Conservation (phyloP, 1,284 basidiomycete species). For the Pisolithus thermaeus region DNA sequence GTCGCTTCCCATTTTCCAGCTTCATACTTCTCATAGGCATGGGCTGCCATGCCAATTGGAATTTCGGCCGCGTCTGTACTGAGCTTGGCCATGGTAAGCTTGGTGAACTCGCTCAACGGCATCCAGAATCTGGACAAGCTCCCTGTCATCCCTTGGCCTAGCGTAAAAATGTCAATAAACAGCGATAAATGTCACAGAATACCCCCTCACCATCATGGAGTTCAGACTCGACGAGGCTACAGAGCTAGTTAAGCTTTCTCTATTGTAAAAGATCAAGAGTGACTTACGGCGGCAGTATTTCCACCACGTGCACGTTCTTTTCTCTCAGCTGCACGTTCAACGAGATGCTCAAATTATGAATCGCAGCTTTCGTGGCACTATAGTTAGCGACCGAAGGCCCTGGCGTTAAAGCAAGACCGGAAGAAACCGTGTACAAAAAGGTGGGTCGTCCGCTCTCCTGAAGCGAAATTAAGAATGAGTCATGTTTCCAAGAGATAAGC, state of each 20-base stretch:
- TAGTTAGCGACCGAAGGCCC: conserved; percentile 42
- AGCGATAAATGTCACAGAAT: neutral
- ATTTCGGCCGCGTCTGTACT: conserved; percentile 39
- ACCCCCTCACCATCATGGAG: conserved; percentile 52
- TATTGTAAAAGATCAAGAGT: neutral
- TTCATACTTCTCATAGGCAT: conserved; percentile 26
- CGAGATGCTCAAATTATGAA: conserved; percentile 50
- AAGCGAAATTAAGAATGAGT: neutral
- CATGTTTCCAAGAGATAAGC: conserved; percentile 7
- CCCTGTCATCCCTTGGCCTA: conserved; percentile 49
- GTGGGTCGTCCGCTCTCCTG: conserved; percentile 36
- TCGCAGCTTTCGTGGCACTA: conserved; percentile 55
- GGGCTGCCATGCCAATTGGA: conserved; percentile 27
- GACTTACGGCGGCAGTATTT: conserved; percentile 57
- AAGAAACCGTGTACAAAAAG: conserved; percentile 50
- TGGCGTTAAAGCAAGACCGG: conserved; percentile 45
- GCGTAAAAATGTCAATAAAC: neutral
- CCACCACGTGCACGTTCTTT: conserved; percentile 51
- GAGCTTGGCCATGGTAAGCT: conserved; percentile 40
- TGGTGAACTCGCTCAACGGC: conserved; percentile 34
- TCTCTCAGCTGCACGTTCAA: conserved; percentile 43
- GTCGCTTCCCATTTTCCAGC: conserved; percentile 24
- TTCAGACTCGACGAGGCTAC: conserved; percentile 57
- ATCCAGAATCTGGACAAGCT: conserved; percentile 51
- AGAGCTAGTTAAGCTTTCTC: neutral